These are phyloP conservation scores for Globisporangium nagaii DNA, from an alignment of 352 stramenopile genomes.

Conservation along the genomic window DNA sequence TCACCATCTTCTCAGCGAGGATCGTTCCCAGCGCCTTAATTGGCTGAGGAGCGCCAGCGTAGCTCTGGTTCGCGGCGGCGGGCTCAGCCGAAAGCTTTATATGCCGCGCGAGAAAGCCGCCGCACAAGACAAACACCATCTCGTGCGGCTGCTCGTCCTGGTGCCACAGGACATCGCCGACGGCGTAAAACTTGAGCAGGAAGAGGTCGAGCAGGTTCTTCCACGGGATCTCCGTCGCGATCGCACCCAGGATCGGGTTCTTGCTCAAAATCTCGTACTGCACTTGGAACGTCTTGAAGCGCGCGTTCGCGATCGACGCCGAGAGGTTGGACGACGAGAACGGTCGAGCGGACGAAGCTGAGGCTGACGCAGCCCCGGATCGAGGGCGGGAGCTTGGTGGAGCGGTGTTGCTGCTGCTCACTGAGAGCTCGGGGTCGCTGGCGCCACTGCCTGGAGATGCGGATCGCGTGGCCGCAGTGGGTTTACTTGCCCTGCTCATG, in stretches of 20 bases:
- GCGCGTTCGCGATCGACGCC: conserved; percentile 34
- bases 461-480: no score
- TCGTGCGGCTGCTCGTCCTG: conserved; percentile 36
- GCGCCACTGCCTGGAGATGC: no score
- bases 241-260: conserved; percentile 34
- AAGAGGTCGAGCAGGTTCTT: conserved; percentile 60
- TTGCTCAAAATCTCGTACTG: conserved; percentile 48
- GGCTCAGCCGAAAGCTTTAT: conserved; percentile 15
- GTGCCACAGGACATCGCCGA: conserved; percentile 35
- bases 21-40: conserved; percentile 4
- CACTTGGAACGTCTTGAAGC: conserved; percentile 48
- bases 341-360: conserved; percentile 17
- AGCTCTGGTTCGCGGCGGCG: neutral
- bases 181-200: conserved; percentile 42
- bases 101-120: conserved; percentile 32
- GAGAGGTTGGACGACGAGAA: conserved; percentile 48
- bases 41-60: conserved; percentile 3
- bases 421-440: no score
- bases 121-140: conserved; percentile 46
- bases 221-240: conserved; percentile 47
- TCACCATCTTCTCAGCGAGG: conserved; percentile 38
- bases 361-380: neutral
- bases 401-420: neutral
- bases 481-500: neutral
- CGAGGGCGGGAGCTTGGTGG: neutral